phyloP scores from a whole-genome alignment of 2,329 filamentous ascomycete genomes.

The Venturia effusa region DNA sequence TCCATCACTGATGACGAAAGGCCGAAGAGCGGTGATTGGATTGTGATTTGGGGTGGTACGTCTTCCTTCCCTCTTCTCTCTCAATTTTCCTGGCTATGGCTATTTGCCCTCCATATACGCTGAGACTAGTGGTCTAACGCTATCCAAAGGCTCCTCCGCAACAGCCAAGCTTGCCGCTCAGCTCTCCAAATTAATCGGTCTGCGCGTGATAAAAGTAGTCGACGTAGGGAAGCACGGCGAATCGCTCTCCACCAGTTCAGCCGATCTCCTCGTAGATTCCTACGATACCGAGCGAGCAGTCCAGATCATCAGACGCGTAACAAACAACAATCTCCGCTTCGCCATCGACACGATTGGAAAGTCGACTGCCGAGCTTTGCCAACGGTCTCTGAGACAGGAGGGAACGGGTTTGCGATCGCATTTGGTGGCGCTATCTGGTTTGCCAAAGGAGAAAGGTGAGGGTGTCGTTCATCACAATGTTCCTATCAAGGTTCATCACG shows the following conservation, averaged over 20 bases:
- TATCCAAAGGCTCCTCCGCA: slow-evolving; percentile 43
- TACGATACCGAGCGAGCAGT: slow-evolving; percentile 55
- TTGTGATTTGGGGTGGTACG: slow-evolving; percentile 59
- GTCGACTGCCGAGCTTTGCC: slow-evolving; percentile 49
- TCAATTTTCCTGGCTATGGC: slow-evolving; percentile 20
- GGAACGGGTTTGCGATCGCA: slow-evolving; percentile 34
- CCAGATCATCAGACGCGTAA: slow-evolving; percentile 50
- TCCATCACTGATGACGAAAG: slow-evolving; percentile 43
- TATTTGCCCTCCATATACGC: too few species aligned
- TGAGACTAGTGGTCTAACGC: too few species aligned
- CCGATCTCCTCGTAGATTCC: slow-evolving; percentile 60
- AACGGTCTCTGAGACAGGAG: slow-evolving; percentile 37
- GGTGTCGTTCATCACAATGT: slow-evolving; percentile 51
- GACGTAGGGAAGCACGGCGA: slow-evolving; percentile 57
- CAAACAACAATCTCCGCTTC: slow-evolving; percentile 49
- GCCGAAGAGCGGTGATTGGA: slow-evolving; percentile 52
- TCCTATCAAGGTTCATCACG: slow-evolving; percentile 68
- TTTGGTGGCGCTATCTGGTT: slow-evolving; percentile 55
- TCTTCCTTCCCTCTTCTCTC: slow-evolving; percentile 17
- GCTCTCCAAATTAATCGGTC: slow-evolving; percentile 53
- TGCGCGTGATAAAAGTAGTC: slow-evolving; percentile 55
- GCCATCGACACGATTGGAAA: slow-evolving; percentile 58
- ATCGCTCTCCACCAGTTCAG: slow-evolving; percentile 38
- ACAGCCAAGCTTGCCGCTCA: slow-evolving; percentile 58
- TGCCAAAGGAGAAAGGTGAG: slow-evolving; percentile 46